Conservation (phyloP, 768 basidiomycete species). For the Flagelloscypha sp. region DNA sequence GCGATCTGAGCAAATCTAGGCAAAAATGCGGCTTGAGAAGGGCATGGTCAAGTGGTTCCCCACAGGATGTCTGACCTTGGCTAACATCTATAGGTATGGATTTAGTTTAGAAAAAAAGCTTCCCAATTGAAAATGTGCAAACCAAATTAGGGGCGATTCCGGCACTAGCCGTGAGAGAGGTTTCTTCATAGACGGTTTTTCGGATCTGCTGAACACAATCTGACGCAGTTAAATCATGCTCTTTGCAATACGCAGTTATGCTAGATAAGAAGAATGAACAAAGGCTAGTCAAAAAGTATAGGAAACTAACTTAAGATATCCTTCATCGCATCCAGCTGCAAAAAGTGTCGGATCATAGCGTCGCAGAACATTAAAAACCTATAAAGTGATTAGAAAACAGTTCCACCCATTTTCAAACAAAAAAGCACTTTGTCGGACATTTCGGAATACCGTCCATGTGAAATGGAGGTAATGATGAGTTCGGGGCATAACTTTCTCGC, state of each 20-base stretch:
- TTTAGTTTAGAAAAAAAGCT: constrained; percentile 11
- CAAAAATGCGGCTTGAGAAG: constrained; percentile 5
- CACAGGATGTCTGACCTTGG: constrained; percentile 54
- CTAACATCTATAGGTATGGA: constrained; percentile 57
- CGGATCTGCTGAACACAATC: constrained; percentile 79
- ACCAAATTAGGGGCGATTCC: constrained; percentile 96
- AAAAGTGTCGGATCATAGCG: constrained; percentile 73
- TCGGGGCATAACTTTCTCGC: constrained; percentile 92
- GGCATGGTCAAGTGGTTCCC: not conserved
- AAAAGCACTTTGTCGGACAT: constrained; percentile 71
- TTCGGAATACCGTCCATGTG: constrained; percentile 47
- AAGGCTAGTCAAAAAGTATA: not conserved
- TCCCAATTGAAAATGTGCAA: constrained; percentile 18
- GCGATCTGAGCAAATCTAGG: constrained; percentile 85
- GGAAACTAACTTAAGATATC: constrained; percentile 71
- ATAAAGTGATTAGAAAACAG: not conserved
- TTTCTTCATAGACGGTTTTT: constrained; percentile 62
- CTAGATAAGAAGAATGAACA: constrained; percentile 26
- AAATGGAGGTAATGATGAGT: constrained; percentile 51
- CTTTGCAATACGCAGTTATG: constrained; percentile 77
- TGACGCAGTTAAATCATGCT: constrained; percentile 52
- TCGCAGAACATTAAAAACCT: constrained; percentile 21
- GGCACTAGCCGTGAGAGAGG: constrained; percentile 84
- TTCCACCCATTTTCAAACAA: constrained; percentile 27
- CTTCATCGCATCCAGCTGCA: constrained; percentile 81